These are phyloP conservation scores for Coemansia sp. DNA, from an alignment of 192 early-diverging fungal genomes.

Conservation along the genomic window DNA sequence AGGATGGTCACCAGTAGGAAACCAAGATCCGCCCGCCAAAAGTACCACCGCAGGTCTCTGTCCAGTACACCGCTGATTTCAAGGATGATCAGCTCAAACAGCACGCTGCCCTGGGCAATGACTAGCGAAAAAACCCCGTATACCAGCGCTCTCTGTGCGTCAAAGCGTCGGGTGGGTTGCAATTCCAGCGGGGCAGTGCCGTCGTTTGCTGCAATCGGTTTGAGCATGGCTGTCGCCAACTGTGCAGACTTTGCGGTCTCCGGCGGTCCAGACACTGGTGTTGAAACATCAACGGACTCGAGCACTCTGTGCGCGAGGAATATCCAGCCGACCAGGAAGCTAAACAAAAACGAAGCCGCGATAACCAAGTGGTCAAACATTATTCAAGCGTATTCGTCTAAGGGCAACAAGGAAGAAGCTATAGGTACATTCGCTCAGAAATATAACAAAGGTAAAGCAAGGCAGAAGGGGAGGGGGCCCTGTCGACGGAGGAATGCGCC, in stretches of 20 bases:
- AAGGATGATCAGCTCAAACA: conserved; percentile 84
- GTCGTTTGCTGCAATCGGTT: conserved; percentile 11
- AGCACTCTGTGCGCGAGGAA: conserved; percentile 72
- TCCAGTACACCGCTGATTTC: conserved; percentile 74
- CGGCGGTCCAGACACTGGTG: conserved; percentile 28
- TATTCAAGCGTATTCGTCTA: conserved; percentile 1
- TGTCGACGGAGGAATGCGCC: not conserved
- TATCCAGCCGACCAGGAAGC: conserved; percentile 72
- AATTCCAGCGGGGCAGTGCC: not conserved
- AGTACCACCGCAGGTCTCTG: conserved; percentile 70
- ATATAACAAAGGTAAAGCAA: not conserved
- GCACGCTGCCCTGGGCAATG: conserved; percentile 72
- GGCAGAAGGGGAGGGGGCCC: not conserved
- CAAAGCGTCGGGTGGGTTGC: conserved; percentile 40
- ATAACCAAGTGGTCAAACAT: conserved; percentile 60
- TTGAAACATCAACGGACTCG: conserved; percentile 66
- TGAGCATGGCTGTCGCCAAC: conserved; percentile 39
- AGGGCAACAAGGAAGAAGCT: not conserved
- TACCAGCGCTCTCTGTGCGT: conserved; percentile 61
- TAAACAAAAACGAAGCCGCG: conserved; percentile 63
- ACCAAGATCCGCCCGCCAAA: conserved; percentile 74
- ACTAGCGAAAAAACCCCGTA: conserved; percentile 76
- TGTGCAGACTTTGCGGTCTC: conserved; percentile 37
- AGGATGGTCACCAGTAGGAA: conserved; percentile 71
- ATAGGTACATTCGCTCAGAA: not conserved